A percentile compares a stretch with the other conserved stretches of the same genome.
Evolutionary conservation across 495 filamentous ascomycete species (phyloP).

Genomic region (Penicillium flavigenum): DNA sequence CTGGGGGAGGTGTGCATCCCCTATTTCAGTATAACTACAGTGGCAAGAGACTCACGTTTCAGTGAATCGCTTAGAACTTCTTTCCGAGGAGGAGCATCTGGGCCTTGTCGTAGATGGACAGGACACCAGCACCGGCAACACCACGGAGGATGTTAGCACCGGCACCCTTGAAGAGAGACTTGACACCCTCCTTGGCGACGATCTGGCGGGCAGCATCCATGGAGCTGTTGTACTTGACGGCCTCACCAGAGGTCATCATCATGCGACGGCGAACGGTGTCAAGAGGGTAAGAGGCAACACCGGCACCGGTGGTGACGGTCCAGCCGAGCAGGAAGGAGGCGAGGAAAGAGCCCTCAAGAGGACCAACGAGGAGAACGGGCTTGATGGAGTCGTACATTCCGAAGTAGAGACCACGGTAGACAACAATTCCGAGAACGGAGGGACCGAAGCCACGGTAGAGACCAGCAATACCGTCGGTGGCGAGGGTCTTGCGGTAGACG

Average conservation of each 20-base stretch:
- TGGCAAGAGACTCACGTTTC: constrained; percentile 19
- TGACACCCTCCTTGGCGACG: constrained; percentile 91
- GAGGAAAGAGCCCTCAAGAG: constrained; percentile 96
- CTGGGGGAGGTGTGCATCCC: constrained; percentile 32
- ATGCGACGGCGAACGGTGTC: constrained; percentile 99
- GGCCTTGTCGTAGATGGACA: constrained; percentile 99
- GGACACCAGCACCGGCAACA: constrained; percentile 99
- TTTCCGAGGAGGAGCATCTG: constrained; percentile 99
- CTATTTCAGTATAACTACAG: constrained; percentile 38
- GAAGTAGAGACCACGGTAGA: constrained; percentile 99
- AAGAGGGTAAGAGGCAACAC: constrained; percentile 99
- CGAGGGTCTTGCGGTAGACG: constrained; percentile 99
- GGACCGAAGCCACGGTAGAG: constrained; percentile 99
- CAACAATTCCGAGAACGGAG: constrained; percentile 96
- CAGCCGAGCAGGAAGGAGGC: constrained; percentile 98
- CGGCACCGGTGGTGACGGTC: constrained; percentile 99
- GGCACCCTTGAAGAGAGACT: constrained; percentile 99
- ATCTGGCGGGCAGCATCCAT: constrained; percentile 94
- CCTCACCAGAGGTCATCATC: constrained; percentile 98
- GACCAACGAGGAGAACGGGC: constrained; percentile 89
- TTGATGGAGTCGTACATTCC: constrained; percentile 99
- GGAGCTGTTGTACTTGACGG: constrained; percentile 98
- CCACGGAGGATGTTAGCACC: constrained; percentile 99
- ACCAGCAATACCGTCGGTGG: constrained; percentile 96
- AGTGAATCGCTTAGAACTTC: constrained; percentile 81